A percentile compares a stretch with the other conserved stretches of the same genome.
Conservation (phyloP, 345 rosid genomes). For the Rhodamnia argentea region DNA sequence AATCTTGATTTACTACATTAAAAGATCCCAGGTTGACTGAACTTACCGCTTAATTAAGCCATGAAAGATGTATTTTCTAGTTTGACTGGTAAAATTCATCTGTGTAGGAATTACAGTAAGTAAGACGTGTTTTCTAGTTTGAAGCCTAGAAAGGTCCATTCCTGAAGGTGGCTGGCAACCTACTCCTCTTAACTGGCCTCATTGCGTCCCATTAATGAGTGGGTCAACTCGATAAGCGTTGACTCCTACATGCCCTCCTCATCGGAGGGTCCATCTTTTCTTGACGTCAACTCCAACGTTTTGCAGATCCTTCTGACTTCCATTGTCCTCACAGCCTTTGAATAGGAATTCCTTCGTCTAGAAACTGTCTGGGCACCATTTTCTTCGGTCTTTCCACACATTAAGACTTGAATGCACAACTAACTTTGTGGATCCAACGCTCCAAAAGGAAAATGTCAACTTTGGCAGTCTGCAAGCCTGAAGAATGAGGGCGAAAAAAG, state of each 20-base stretch:
- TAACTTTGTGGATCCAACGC: neutral
- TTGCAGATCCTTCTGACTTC: neutral
- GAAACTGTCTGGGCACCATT: neutral
- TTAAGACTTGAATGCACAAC: neutral
- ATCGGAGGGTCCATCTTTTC: neutral
- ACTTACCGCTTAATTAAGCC: neutral
- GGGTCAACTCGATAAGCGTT: neutral
- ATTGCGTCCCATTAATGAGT: neutral
- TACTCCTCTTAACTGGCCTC: neutral
- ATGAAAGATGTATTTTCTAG: neutral
- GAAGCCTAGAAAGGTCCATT: neutral
- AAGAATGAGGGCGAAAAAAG: neutral
- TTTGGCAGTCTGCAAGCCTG: neutral
- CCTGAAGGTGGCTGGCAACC: neutral
- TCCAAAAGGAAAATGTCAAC: neutral
- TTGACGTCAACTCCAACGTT: neutral
- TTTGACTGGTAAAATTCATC: neutral
- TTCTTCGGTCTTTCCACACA: neutral
- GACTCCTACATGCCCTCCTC: neutral
- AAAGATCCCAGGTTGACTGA: neutral
- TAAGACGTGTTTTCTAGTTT: neutral
- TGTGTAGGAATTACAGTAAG: neutral
- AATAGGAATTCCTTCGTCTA: neutral
- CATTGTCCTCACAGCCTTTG: neutral
- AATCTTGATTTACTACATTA: neutral